Evolutionary conservation across 495 filamentous ascomycete genomes (phyloP).

Genomic region (Trichoderma parareesei): DNA sequence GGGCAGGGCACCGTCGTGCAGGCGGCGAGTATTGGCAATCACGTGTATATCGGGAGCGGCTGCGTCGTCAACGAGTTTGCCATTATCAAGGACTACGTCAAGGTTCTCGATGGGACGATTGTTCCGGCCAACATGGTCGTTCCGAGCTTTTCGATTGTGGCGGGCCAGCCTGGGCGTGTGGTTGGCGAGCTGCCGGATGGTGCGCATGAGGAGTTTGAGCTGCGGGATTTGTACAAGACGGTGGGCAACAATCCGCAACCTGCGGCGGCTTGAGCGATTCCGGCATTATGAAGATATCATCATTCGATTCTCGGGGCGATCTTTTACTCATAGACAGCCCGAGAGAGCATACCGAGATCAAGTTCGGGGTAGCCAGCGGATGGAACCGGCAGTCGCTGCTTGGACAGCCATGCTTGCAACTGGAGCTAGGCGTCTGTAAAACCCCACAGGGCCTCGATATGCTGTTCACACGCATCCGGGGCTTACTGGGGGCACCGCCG

Average conservation of each 20-base stretch:
- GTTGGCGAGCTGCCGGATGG: conserved; percentile 84
- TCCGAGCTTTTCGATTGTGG: conserved; percentile 79
- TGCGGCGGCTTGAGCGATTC: conserved; percentile 24
- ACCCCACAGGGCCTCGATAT: too few species aligned
- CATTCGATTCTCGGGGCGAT: too few species aligned
- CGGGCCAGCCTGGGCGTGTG: conserved; percentile 69
- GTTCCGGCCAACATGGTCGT: conserved; percentile 86
- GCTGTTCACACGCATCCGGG: too few species aligned
- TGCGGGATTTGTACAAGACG: conserved; percentile 45
- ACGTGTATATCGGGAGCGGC: conserved; percentile 72
- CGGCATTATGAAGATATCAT: background rate
- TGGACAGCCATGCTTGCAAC: too few species aligned
- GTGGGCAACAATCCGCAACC: conserved; percentile 43
- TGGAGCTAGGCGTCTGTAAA: too few species aligned
- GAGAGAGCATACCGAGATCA: too few species aligned
- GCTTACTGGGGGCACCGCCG: too few species aligned
- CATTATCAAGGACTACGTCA: conserved; percentile 84
- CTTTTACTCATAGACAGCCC: too few species aligned
- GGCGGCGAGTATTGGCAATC: conserved; percentile 67
- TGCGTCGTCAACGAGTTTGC: conserved; percentile 73
- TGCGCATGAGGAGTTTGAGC: conserved; percentile 50
- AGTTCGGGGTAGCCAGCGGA: too few species aligned
- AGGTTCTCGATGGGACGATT: conserved; percentile 72
- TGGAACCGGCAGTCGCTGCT: too few species aligned
- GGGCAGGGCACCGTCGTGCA: conserved; percentile 65